Percentiles rank a stretch among this genome's conserved stretches.
Evolutionary conservation across 1,139 yeast genomes (phyloP).

Genomic region (Nadsonia commutata): DNA sequence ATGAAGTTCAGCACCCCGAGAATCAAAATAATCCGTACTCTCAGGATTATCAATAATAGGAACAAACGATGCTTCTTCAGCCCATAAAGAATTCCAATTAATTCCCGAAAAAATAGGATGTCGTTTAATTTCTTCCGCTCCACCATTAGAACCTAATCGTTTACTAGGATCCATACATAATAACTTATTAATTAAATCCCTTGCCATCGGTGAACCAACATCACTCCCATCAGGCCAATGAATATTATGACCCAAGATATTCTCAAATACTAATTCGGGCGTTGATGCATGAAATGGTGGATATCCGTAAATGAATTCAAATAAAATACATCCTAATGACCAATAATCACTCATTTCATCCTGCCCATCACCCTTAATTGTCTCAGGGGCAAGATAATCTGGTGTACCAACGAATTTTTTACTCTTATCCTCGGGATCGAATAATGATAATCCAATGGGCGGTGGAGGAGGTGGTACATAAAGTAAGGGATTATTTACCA

Average conservation of each 20-base stretch:
- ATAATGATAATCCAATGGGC: not conserved
- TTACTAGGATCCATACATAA: slow-evolving; percentile 46
- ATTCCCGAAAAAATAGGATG: slow-evolving; percentile 68
- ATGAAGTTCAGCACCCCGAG: slow-evolving; percentile 57
- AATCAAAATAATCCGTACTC: slow-evolving; percentile 81
- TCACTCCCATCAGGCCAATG: slow-evolving; percentile 71
- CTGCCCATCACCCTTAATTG: slow-evolving; percentile 74
- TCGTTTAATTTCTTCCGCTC: slow-evolving; percentile 60
- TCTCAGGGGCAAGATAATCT: slow-evolving; percentile 94
- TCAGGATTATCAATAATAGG: slow-evolving; percentile 74
- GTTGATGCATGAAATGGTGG: slow-evolving; percentile 88
- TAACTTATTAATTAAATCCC: slow-evolving; percentile 52
- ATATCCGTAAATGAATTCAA: slow-evolving; percentile 82
- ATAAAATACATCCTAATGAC: slow-evolving; percentile 91
- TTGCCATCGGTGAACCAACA: slow-evolving; percentile 54
- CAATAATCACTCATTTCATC: slow-evolving; percentile 94
- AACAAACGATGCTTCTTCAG: slow-evolving; percentile 68
- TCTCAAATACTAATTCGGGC: slow-evolving; percentile 70
- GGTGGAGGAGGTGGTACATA: not conserved
- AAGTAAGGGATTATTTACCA: not conserved
- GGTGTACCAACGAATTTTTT: slow-evolving; percentile 89
- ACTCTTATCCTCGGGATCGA: slow-evolving; percentile 8
- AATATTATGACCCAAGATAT: slow-evolving; percentile 56
- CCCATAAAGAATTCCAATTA: slow-evolving; percentile 62
- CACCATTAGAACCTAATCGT: slow-evolving; percentile 54